Evolutionary conservation across 1,284 basidiomycete species (phyloP), one percentile per base, ranked within the genome.

Genomic region (Fomitiporia mediterranea): DNA sequence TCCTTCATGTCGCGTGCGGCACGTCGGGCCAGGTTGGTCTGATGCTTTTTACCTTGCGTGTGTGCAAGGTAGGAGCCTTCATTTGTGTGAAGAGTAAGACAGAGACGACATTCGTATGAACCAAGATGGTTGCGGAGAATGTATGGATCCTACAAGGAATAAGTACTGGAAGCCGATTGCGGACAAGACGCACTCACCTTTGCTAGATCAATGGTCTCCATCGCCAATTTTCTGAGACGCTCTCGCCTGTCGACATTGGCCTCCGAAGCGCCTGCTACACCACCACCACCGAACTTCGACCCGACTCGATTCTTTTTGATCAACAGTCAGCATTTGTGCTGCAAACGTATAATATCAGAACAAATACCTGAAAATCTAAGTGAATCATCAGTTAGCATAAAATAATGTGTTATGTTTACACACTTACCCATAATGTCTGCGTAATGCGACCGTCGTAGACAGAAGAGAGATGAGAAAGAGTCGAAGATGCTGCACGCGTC

Each of bases 21-120:
- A 64, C 97, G 86, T 44, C 97, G 83, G 3, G 96, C 97, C 34
- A 99, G 84, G 69, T 99, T 99, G 1, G 96, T 98, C 71, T 99
- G 97, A 68, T 99, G 97, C 71, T 99, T 99, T 76, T 99, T 99
- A 28, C 97, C 97, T 75, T 99, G 97, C 0, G 97, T 99, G 66
- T 99, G 97, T 0, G 97, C 96, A 47, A 99, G 88, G 71, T 99
- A 99, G 19, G 94, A 98, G 25, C 97, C 97, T 74, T 99, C 97
- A 69, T 99, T 99, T 23, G 97, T 98, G 74, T 99, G 97, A 4
- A 99, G 82, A 0, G 97, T 99, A 37, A 99, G 76, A 71, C 97
- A 99, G 37, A 99, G 83, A 65, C 96, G 91, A 74, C 97, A 99
- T 81, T 99, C 97, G 53, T 99, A 83, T 7, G 94, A 97, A 42